Percentiles rank a stretch among this genome's conserved stretches.
Conservation (phyloP, 805 yeast species). For the Pichia nanzhaoensis region DNA sequence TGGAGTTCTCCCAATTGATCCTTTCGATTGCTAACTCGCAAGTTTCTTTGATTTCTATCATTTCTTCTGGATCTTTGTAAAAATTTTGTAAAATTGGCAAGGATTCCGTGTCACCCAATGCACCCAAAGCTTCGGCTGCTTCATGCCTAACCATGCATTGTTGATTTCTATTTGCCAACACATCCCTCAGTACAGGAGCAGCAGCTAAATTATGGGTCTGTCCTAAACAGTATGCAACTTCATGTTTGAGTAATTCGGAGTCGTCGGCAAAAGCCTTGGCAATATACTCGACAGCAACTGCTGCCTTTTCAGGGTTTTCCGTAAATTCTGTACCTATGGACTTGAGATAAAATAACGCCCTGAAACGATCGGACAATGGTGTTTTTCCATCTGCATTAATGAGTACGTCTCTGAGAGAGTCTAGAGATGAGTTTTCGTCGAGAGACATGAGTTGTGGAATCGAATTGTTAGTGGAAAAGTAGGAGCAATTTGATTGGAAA, state of each 20-base stretch:
- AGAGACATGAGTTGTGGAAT: conserved; percentile 11
- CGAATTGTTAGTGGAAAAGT: background rate
- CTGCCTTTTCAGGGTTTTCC: conserved; percentile 46
- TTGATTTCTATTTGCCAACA: conserved; percentile 59
- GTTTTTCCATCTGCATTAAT: conserved; percentile 59
- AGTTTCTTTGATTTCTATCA: conserved; percentile 88
- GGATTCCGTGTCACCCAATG: conserved; percentile 76
- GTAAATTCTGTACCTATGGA: conserved; percentile 72
- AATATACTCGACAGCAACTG: conserved; percentile 69
- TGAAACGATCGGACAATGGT: conserved; percentile 78
- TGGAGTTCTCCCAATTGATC: conserved; percentile 85
- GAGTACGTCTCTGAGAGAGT: conserved; percentile 65
- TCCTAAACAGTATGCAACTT: conserved; percentile 94
- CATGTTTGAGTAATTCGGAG: conserved; percentile 91
- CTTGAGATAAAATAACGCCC: conserved; percentile 90
- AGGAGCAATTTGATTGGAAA: background rate
- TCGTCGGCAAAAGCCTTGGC: conserved; percentile 75
- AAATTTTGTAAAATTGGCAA: conserved; percentile 59
- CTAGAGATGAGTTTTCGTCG: conserved; percentile 36
- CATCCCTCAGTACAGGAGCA: conserved; percentile 67
- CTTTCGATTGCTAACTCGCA: conserved; percentile 96
- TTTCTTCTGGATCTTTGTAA: conserved; percentile 58
- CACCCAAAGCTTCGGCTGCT: conserved; percentile 98
- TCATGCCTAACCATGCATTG: conserved; percentile 98
- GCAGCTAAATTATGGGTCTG: conserved; percentile 84